Base-by-base conservation (phyloP, 2,329 filamentous ascomycete species). In the Magnaporthiopsis incrustans region DNA sequence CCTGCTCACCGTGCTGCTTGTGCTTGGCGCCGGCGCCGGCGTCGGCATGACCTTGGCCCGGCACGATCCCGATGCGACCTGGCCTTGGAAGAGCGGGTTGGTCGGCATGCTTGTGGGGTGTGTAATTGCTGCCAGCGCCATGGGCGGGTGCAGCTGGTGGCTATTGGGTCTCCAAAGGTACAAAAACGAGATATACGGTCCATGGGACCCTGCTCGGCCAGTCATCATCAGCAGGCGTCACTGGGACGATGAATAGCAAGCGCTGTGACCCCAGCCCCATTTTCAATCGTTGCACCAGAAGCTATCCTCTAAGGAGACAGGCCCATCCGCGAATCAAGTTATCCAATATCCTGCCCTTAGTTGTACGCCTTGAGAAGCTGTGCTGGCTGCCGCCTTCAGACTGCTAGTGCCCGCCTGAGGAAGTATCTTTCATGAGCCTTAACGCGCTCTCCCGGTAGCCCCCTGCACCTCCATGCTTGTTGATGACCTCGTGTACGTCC, bases 111-210 rank as follows among this genome's bases (percentile, higher is more conserved):
- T 94, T 1, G 79, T 96, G 7, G 91, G 91, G 6, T 85, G 87
- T n/a, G 71, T 94, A 12, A 80, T 92, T 27, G 89, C 90, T 0
- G 86, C 88, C 5, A 74, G 97, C 63, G 88, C 87, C 2, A 96
- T 97, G 86, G 95, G 94, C 1, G 89, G 92, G 15, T 97, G 93
- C 74, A 96, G 92, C 73, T 98, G 93, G 94, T 98, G 95, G 93
- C 78, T 99, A 67, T 98, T 99, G 72, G 91, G 92, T 11, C 76
- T 99, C 75, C 95, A 99, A 77, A 94, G 96, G 78, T 99, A 98
- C 77, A 99, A 99, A 81, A 98, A 98, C 74, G 95, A 98, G 77
- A 97, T 99, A 69, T 91, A 93, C 72, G 95, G 95, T 58, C 95
- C 95, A 1, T 99, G 95, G 95, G 95, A 99, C 78, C 93, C 94